Evolutionary conservation across 192 early-diverging fungal species (phyloP), one percentile per base, ranked within the genome.

Genomic region (Spizellomyces sp.): DNA sequence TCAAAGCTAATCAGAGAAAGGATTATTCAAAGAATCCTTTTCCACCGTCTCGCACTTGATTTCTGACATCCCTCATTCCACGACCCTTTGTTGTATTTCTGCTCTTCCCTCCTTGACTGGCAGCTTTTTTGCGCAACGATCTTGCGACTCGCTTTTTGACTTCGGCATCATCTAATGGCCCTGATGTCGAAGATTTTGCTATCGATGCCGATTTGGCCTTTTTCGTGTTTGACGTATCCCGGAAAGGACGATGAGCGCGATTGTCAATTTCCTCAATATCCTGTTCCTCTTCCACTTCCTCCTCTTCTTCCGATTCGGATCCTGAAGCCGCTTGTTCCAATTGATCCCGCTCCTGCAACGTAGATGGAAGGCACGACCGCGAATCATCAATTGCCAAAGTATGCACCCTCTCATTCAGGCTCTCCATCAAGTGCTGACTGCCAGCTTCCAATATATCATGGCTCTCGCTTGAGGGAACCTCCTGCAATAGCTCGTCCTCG

Each of bases 91-190:
- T 70, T 7, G 41, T 48, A 36, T 78, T 78, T 45, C 45, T 14
- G 12, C 65, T 45, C 66, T 77, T 75, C 48, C 52, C 58, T 15
- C 63, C 74, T 48, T 46, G 50, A 4, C n/a, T 4, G 12, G 58
- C 47, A 9, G 44, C 59, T 59, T 70, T 27, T 55, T 67, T 52
- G 14, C 66, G 48, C 45, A 70, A 27, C 10, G 64, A 44, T 15
- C 58, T 64, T 36, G 72, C 43, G 36, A 65, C 79, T 4, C 67
- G 21, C 48, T 77, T 71, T 61, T 74, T 70, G 50, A 81, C 67
- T 64, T 81, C 80, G 9, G 50, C 60, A 8, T 57, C 62, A 45
- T 75, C 73, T 14, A 79, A 9, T 52, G 60, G 59, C 9, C 15
- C 42, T 7, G 70, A 44, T 9, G 76, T 70, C 8, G 71, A 21